A percentile compares a stretch with the other conserved stretches of the same genome.
phyloP scores from a whole-genome alignment of 2,329 filamentous ascomycete species.

The Aspergillus texensis region DNA sequence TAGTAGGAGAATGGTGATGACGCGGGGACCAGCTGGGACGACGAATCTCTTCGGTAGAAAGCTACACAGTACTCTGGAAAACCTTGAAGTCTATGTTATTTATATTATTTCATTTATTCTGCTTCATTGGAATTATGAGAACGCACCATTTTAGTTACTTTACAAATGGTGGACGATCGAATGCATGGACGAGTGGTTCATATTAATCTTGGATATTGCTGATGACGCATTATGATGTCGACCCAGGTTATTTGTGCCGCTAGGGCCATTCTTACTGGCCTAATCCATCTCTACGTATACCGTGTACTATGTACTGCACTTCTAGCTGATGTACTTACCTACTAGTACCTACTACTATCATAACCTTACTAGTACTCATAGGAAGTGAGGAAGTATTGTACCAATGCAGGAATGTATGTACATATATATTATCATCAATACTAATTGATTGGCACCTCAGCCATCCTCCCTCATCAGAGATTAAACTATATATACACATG shows the following conservation, averaged over 20 bases:
- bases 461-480: too few relatives aligned
- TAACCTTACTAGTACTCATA: too few relatives aligned
- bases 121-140: not conserved
- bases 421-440: not conserved
- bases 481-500: too few relatives aligned
- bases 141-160: not conserved
- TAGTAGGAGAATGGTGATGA: not conserved
- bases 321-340: too few relatives aligned
- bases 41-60: not conserved
- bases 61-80: not conserved
- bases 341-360: too few relatives aligned
- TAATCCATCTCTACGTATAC: too few relatives aligned
- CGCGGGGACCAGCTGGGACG: not conserved
- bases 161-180: not conserved
- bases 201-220: not conserved
- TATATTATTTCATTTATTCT: not conserved
- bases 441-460: not conserved
- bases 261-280: not conserved
- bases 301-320: too few relatives aligned
- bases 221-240: constrained; percentile 5
- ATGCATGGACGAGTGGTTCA: not conserved
- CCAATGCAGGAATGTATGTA: not conserved
- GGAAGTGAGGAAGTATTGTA: not conserved
- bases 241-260: not conserved
- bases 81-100: not conserved